Evolutionary conservation across 768 basidiomycete genomes (phyloP), one percentile per base, ranked within the genome.

Genomic region (Astraeus odoratus): DNA sequence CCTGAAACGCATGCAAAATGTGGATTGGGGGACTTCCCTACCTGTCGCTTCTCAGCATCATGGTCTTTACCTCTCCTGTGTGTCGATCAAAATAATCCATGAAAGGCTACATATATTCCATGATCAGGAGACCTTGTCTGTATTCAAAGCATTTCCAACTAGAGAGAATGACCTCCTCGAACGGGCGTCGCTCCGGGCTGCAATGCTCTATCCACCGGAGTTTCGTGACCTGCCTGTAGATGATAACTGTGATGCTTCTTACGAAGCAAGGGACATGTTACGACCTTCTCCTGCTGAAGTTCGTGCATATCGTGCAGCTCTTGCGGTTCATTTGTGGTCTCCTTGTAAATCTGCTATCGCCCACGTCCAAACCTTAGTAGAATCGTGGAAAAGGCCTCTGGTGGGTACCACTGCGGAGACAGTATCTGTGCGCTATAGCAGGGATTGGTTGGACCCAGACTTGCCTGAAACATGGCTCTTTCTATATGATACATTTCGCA

Each of bases 1-100:
- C 43, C 44, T 63, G n/a, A 50, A 43, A 3, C 51, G 46, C 4
- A 73, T 71, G 67, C 65, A 74, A 47, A 55, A 51, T 4, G 62
- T 70, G 2, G 20, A 51, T 15, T 64, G 72, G 71, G 16, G 29
- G 19, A 9, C 5, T 2, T 25, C 12, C 10, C 38, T 59, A 12
- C 39, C 57, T 5, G 57, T n/a, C 42, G 57, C 34, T 55, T 33
- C 64, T 8, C 70, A 70, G 45, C 57, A 62, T 45, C 46, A 54
- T 47, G 55, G 36, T 20, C 59, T 67, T 39, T 49, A 52, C 24
- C 22, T 46, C 20, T 42, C 51, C 10, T 51, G 51, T 8, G 39
- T 52, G 16, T 47, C 53, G 26, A 67, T 70, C 36, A 39, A 64
- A 26, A 39, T 56, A 4, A 59, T 39, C 9, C 46, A 37, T 8